Conservation (phyloP, 257 asterid genomes). For the Lithospermum erythrorhizon region DNA sequence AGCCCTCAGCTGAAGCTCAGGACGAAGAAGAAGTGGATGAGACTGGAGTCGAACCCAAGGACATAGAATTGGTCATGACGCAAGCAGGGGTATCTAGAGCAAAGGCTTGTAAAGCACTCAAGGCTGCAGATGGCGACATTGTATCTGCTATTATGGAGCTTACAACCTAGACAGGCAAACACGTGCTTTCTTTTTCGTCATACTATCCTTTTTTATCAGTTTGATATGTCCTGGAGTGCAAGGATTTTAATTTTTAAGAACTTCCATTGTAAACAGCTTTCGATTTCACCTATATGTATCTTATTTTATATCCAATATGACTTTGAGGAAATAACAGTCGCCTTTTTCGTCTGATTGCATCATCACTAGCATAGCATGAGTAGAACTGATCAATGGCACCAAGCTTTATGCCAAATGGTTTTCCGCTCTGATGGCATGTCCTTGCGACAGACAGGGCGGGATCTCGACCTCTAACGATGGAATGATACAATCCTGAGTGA, state of each 20-base stretch:
- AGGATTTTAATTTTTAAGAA: slow-evolving; percentile 10
- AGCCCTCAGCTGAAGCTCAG: slow-evolving; percentile 23
- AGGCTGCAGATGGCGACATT: slow-evolving; percentile 44
- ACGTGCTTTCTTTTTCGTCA: slow-evolving; percentile 3
- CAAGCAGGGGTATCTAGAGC: slow-evolving; percentile 42
- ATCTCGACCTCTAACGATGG: no score
- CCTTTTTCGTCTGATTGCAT: no score
- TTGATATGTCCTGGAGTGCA: slow-evolving; percentile 9
- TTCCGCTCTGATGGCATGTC: no score
- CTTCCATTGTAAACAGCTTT: no score
- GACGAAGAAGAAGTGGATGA: slow-evolving; percentile 70
- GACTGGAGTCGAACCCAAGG: slow-evolving; percentile 51
- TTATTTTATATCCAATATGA: no score
- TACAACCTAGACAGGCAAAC: slow-evolving; percentile 29
- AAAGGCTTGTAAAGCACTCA: slow-evolving; percentile 41
- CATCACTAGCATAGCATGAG: no score
- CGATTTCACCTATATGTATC: no score
- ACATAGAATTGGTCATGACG: slow-evolving; percentile 52
- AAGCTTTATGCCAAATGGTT: no score
- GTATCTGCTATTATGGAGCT: slow-evolving; percentile 61
- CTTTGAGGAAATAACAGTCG: no score
- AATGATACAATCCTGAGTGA: no score
- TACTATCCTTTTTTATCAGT: neutral
- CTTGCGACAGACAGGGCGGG: no score
- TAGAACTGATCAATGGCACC: no score